Conservation (phyloP, 2,329 filamentous ascomycete species). For the Emergomyces pasteurianus region DNA sequence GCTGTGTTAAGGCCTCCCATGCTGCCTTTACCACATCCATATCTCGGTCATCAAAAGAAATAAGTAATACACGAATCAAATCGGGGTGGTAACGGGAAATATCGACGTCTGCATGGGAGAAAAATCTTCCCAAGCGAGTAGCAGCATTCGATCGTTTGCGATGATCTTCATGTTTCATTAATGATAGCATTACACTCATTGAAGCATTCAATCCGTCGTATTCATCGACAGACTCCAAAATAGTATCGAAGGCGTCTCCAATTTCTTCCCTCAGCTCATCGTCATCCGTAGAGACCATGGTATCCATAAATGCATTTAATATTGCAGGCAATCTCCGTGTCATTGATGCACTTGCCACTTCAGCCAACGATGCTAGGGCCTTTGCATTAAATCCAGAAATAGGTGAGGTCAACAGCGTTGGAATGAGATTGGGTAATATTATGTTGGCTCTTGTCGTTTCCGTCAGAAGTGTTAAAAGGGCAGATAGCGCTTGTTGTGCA, state of each 20-base stretch:
- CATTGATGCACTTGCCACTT: slow-evolving; percentile 84
- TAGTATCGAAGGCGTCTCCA: slow-evolving; percentile 70
- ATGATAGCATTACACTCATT: slow-evolving; percentile 81
- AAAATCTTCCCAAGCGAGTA: slow-evolving; percentile 74
- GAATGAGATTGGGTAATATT: slow-evolving; percentile 90
- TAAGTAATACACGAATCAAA: slow-evolving; percentile 77
- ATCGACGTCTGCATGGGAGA: slow-evolving; percentile 65
- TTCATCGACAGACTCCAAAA: slow-evolving; percentile 87
- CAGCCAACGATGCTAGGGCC: slow-evolving; percentile 81
- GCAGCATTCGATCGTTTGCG: slow-evolving; percentile 66
- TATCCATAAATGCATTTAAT: slow-evolving; percentile 88
- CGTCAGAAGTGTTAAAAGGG: slow-evolving; percentile 84
- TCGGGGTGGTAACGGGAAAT: slow-evolving; percentile 95
- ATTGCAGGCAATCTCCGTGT: slow-evolving; percentile 80
- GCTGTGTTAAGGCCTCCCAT: slow-evolving; percentile 74
- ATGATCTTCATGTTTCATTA: slow-evolving; percentile 91
- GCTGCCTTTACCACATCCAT: slow-evolving; percentile 73
- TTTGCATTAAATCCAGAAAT: slow-evolving; percentile 93
- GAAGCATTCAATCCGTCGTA: slow-evolving; percentile 89
- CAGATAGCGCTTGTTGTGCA: slow-evolving; percentile 83
- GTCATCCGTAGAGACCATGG: slow-evolving; percentile 62
- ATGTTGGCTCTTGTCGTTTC: slow-evolving; percentile 91
- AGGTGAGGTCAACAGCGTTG: slow-evolving; percentile 77
- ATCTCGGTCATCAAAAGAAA: slow-evolving; percentile 85
- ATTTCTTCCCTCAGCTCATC: slow-evolving; percentile 64